phyloP scores from a whole-genome alignment of 2,329 filamentous ascomycete species.

The Mollisiaceae sp. region DNA sequence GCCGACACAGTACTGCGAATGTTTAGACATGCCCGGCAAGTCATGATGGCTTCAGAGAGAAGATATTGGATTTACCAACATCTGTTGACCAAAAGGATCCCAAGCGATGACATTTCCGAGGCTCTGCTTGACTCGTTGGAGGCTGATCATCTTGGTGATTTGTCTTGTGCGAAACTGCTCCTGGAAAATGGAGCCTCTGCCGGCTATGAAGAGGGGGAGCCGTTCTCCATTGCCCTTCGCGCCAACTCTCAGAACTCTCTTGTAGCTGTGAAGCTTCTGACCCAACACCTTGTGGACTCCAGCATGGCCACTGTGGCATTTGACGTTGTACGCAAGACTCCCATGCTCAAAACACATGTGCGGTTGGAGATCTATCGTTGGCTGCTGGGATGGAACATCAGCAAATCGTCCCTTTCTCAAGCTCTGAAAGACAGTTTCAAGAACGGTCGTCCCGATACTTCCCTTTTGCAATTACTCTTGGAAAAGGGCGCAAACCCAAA shows the following conservation, averaged over 20 bases:
- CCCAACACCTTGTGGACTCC: constrained; percentile 12
- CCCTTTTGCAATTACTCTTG: constrained; percentile 15
- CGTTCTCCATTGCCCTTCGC: constrained; percentile 13
- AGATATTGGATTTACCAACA: constrained; percentile 18
- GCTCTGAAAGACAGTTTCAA: constrained; percentile 12
- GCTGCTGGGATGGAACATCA: constrained; percentile 16
- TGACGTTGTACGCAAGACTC: constrained; percentile 11
- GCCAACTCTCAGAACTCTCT: constrained; percentile 19
- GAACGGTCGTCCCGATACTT: constrained; percentile 7
- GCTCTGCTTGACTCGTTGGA: constrained; percentile 20
- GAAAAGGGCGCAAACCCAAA: constrained; percentile 18
- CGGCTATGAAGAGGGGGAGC: constrained; percentile 12
- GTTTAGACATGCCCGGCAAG: constrained; percentile 15
- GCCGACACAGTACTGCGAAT: constrained; percentile 2
- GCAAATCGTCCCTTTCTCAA: constrained; percentile 6
- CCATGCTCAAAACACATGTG: constrained; percentile 11
- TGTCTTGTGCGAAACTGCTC: constrained; percentile 17
- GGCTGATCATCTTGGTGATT: constrained; percentile 13
- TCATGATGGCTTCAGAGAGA: constrained; percentile 9
- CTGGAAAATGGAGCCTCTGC: constrained; percentile 17
- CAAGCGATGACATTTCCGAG: constrained; percentile 13
- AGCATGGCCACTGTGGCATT: constrained; percentile 14
- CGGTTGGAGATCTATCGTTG: constrained; percentile 13
- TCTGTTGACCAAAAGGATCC: constrained; percentile 13
- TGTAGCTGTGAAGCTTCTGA: constrained; percentile 16